Evolutionary conservation across 208 protist genomes (phyloP).

Genomic region (Acanthamoeba rhysodes): DNA sequence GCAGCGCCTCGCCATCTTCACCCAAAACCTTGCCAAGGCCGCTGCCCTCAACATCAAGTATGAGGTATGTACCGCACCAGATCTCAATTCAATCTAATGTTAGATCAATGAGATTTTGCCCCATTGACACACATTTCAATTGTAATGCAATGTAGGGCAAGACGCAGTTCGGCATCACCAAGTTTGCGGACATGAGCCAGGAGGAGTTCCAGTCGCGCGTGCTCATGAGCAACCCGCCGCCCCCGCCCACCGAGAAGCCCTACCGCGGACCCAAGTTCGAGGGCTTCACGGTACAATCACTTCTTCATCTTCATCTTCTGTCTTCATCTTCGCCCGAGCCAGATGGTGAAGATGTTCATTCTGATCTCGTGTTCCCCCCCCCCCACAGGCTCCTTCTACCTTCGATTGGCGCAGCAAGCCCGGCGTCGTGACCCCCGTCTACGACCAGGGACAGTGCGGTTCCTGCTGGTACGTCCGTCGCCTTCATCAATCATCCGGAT

Average conservation of each 20-base stretch:
- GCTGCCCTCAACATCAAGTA: background rate
- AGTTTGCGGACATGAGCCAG: constrained; percentile 45
- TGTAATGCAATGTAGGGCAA: background rate
- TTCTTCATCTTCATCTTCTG: background rate
- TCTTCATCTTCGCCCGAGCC: no score
- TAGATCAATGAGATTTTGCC: no score
- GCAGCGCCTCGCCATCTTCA: background rate
- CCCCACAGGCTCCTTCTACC: background rate
- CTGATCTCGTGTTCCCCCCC: background rate
- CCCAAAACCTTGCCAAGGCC: background rate
- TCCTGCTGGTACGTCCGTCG: constrained; percentile 92
- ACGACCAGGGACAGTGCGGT: constrained; percentile 90
- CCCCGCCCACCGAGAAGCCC: background rate
- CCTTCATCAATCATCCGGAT: no score
- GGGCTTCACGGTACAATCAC: background rate
- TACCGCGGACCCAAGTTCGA: no score
- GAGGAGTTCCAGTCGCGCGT: background rate
- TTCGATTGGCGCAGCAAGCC: constrained; percentile 12
- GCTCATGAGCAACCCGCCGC: background rate
- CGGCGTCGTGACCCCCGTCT: constrained; percentile 62
- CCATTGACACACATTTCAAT: background rate
- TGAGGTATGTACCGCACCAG: background rate
- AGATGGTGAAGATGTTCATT: fast-evolving
- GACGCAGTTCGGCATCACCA: background rate
- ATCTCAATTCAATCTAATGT: background rate